A percentile compares a stretch with the other conserved stretches of the same genome.
Evolutionary conservation across 495 filamentous ascomycete genomes (phyloP).

Genomic region (Podospora bellae-mahoneyi): DNA sequence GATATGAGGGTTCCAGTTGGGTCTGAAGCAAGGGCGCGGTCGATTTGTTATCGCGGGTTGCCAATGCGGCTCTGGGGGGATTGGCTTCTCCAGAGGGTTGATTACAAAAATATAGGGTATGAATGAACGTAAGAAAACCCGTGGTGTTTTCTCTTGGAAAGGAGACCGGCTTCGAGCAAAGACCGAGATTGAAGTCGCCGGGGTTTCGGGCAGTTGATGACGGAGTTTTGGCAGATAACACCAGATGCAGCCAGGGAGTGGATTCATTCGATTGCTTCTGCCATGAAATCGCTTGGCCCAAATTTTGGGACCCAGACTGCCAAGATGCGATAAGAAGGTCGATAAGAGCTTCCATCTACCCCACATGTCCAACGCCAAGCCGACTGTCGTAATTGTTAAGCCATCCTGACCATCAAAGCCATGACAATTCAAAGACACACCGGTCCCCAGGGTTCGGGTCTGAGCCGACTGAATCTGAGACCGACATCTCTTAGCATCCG

Average conservation of each 20-base stretch:
- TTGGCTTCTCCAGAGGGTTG: background rate
- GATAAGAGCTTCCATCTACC: constrained; percentile 6
- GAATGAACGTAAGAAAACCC: constrained; percentile 8
- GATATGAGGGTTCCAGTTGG: background rate
- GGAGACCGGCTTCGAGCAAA: background rate
- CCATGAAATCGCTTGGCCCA: constrained; percentile 4
- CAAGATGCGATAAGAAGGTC: constrained; percentile 6
- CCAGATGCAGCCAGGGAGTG: background rate
- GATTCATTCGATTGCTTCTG: background rate
- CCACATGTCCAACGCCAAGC: background rate
- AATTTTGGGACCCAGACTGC: constrained; percentile 7
- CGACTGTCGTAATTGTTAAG: constrained; percentile 7
- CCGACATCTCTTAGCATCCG: too few species aligned
- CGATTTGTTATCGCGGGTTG: background rate
- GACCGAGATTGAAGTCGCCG: constrained; percentile 5
- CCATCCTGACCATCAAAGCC: background rate
- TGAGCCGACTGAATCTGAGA: background rate
- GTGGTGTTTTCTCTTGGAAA: background rate
- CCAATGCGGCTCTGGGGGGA: background rate
- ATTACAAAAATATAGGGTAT: background rate
- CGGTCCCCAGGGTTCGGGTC: background rate
- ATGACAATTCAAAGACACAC: background rate
- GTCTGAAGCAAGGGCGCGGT: background rate
- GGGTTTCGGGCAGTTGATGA: constrained; percentile 11
- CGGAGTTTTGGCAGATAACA: constrained; percentile 8